These are phyloP conservation scores for Nidularia sp. DNA, from an alignment of 768 basidiomycete species.

Conservation along the genomic window DNA sequence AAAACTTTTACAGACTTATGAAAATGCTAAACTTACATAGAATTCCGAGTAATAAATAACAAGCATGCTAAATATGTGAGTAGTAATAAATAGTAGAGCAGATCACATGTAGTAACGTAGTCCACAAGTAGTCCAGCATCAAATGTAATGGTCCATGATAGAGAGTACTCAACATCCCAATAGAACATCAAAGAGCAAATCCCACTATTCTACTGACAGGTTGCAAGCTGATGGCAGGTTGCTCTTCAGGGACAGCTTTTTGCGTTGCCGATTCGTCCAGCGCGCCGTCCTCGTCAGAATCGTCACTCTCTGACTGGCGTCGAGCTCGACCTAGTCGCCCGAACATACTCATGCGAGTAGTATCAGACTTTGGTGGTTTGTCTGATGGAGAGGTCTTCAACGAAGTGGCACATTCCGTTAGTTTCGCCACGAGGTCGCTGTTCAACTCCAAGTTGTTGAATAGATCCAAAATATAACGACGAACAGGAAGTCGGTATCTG, in stretches of 20 bases:
- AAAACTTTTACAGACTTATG: too few species aligned
- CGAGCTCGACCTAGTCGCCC: constrained; percentile 47
- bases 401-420: constrained; percentile 47
- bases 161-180: background rate
- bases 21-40: too few species aligned
- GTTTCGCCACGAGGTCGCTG: constrained; percentile 47
- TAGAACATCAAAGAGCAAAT: constrained; percentile 32
- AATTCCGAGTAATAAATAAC: too few species aligned
- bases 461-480: constrained; percentile 88
- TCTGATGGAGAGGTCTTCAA: constrained; percentile 44
- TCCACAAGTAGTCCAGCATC: too few species aligned
- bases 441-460: constrained; percentile 78
- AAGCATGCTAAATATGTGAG: too few species aligned
- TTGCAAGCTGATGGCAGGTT: constrained; percentile 52
- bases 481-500: constrained; percentile 87
- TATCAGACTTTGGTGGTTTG: constrained; percentile 26
- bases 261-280: constrained; percentile 41
- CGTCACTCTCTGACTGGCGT: constrained; percentile 57
- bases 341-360: constrained; percentile 54
- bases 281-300: constrained; percentile 44
- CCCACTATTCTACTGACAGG: constrained; percentile 60
- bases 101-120: too few species aligned
- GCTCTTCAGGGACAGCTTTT: constrained; percentile 32
- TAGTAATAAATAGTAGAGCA: too few species aligned
- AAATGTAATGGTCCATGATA: too few species aligned